Evolutionary conservation across 768 basidiomycete genomes (phyloP).

Genomic region (Lentinula detonsa): DNA sequence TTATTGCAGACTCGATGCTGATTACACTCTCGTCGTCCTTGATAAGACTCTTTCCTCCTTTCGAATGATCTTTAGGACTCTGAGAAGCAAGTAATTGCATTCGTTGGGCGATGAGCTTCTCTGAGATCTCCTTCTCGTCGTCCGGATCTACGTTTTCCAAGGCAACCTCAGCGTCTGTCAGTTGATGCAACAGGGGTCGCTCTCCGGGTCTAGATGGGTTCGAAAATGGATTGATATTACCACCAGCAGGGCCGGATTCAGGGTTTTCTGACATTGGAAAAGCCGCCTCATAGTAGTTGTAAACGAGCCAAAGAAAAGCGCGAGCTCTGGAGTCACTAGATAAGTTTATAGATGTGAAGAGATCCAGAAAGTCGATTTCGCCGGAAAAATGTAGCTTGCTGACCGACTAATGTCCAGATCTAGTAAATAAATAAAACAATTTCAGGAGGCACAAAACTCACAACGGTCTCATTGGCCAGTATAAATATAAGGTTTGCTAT

Average conservation of each 20-base stretch:
- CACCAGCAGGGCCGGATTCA: slow-evolving; percentile 18
- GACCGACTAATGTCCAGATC: slow-evolving; percentile 19
- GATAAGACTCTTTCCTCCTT: slow-evolving; percentile 19
- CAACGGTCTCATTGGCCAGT: slow-evolving; percentile 52
- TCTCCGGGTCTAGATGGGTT: slow-evolving; percentile 33
- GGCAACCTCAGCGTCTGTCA: slow-evolving; percentile 32
- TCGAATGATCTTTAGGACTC: slow-evolving; percentile 10
- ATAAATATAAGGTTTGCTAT: slow-evolving; percentile 68
- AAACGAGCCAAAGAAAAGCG: slow-evolving; percentile 45
- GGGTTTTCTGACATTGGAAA: neutral
- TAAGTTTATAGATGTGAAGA: slow-evolving; percentile 43
- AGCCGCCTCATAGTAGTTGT: slow-evolving; percentile 59
- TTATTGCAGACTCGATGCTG: slow-evolving; percentile 10
- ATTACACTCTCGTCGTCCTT: slow-evolving; percentile 12
- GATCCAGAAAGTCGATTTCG: slow-evolving; percentile 41
- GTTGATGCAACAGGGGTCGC: slow-evolving; percentile 28
- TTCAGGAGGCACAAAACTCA: slow-evolving; percentile 16
- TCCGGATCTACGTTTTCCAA: slow-evolving; percentile 42
- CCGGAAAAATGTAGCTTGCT: slow-evolving; percentile 33
- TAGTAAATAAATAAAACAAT: neutral
- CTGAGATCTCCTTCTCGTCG: slow-evolving; percentile 32
- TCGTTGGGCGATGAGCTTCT: slow-evolving; percentile 33
- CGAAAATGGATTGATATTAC: slow-evolving; percentile 51
- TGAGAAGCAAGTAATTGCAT: slow-evolving; percentile 30
- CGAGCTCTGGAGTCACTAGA: slow-evolving; percentile 41